Evolutionary conservation across 108 stramenopile species (phyloP), one percentile per base, ranked within the genome.

Genomic region (Skeletonema grethae): DNA sequence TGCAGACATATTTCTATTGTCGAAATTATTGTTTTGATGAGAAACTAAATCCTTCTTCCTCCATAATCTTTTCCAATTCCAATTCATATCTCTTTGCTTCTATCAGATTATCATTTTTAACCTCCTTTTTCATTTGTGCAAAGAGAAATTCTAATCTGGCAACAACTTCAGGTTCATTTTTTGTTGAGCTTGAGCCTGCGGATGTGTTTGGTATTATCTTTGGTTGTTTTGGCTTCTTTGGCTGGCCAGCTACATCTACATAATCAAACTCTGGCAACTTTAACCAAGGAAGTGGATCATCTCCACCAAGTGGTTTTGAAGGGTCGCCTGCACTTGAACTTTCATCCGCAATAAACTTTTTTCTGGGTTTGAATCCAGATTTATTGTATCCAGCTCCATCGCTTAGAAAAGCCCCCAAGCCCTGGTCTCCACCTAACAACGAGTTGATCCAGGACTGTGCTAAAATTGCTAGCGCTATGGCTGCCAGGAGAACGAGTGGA

Each of bases 251-350:
- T 16, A 92, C 91, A 69, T 92, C 87, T 5, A 92, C 91, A 85
- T 83, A 92, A 60, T 89, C 87, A 31, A 92, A 76, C 25, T 76
- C 45, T 12, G 91, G 91, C 50, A 92, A 70, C 65, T 85, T 85
- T 57, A 92, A 64, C 91, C 91, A 92, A 2, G 88, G 91, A 55
- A 91, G 57, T n/a, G 86, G 87, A 84, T 91, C 90, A 16, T n/a
- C 7, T 18, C 16, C 59, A 29, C 75, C 63, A 2, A 60, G 25
- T 9, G 69, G 63, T 30, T 25, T 67, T 64, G 31, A 20, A 61
- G 11, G 46, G 45, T 62, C 50, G 43, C 69, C 62, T 30, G 29
- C 18, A 65, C 10, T 0, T 7, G 39, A 28, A 28, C 25, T 28
- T 28, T 28, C 25, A 28, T 28, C 25, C 1, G 25, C 1, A 28